A percentile compares a stretch with the other conserved stretches of the same genome.
Conservation (phyloP, 2,329 filamentous ascomycete species). For the Pestalotiopsis sp. region DNA sequence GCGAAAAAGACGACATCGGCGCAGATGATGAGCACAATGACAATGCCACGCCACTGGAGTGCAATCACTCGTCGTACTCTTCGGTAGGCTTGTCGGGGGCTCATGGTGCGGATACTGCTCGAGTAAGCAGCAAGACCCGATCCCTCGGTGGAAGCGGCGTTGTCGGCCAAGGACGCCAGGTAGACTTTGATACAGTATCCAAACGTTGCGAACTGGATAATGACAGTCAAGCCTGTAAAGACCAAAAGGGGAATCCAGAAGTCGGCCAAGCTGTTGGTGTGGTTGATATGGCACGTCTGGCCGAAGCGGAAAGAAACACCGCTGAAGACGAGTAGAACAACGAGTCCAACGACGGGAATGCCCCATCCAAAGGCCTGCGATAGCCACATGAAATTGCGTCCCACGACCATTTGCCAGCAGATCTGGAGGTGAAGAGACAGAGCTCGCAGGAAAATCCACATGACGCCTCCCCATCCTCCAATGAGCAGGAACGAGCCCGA, state of each 20-base stretch:
- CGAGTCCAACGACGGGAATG: slow-evolving; percentile 73
- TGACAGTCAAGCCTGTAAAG: slow-evolving; percentile 62
- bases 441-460: slow-evolving; percentile 91
- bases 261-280: slow-evolving; percentile 75
- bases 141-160: slow-evolving; percentile 66
- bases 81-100: slow-evolving; percentile 83
- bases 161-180: slow-evolving; percentile 77
- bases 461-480: slow-evolving; percentile 79
- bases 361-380: slow-evolving; percentile 82
- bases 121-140: slow-evolving; percentile 75
- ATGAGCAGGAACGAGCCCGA: slow-evolving; percentile 85
- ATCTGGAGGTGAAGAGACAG: slow-evolving; percentile 95
- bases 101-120: slow-evolving; percentile 73
- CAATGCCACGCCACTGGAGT: slow-evolving; percentile 92
- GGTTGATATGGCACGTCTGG: slow-evolving; percentile 90
- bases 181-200: slow-evolving; percentile 95
- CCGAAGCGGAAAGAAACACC: slow-evolving; percentile 96
- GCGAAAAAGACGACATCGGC: slow-evolving; percentile 93
- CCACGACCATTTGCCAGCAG: slow-evolving; percentile 92
- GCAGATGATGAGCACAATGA: slow-evolving; percentile 86
- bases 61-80: slow-evolving; percentile 83
- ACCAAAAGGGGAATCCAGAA: slow-evolving; percentile 85
- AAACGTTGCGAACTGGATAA: slow-evolving; percentile 70
- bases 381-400: slow-evolving; percentile 84
- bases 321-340: slow-evolving; percentile 77